Evolutionary conservation across 768 basidiomycete species (phyloP).

Genomic region (Agrocybe chaxingu): DNA sequence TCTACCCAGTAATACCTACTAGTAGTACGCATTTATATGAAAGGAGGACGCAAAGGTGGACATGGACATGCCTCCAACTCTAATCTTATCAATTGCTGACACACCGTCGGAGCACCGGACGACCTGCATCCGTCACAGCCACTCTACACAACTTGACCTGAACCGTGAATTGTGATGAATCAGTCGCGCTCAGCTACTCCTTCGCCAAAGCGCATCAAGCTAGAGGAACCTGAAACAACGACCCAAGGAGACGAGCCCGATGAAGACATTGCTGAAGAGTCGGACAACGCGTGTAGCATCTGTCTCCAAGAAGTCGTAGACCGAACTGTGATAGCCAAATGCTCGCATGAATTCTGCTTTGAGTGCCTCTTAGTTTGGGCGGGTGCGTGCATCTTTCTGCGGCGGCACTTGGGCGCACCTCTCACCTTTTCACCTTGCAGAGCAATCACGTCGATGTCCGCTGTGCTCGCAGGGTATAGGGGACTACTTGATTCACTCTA

Average conservation of each 20-base stretch:
- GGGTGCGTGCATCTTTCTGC: conserved; percentile 38
- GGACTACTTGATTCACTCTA: conserved; percentile 74
- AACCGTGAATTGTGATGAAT: conserved; percentile 5
- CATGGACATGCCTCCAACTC: too few relatives aligned
- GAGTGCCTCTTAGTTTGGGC: conserved; percentile 88
- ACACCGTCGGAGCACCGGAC: too few relatives aligned
- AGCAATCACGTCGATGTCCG: conserved; percentile 77
- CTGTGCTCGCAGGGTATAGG: conserved; percentile 68
- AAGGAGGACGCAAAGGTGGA: too few relatives aligned
- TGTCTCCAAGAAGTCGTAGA: conserved; percentile 79
- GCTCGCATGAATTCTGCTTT: conserved; percentile 94
- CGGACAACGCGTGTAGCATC: conserved; percentile 75
- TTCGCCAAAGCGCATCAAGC: conserved; percentile 33
- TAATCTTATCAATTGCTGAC: too few relatives aligned
- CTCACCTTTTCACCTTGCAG: conserved; percentile 27
- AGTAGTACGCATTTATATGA: too few relatives aligned
- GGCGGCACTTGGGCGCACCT: too few relatives aligned
- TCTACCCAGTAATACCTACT: neutral
- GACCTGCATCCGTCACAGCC: too few relatives aligned
- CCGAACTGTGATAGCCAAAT: conserved; percentile 76
- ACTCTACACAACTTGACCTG: neutral
- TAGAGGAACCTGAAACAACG: conserved; percentile 9
- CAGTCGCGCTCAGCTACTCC: conserved; percentile 21
- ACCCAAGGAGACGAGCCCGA: conserved; percentile 9
- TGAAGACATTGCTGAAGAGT: conserved; percentile 28